Conservation (phyloP, 2,329 filamentous ascomycete genomes). For the Ophiostoma sp. region DNA sequence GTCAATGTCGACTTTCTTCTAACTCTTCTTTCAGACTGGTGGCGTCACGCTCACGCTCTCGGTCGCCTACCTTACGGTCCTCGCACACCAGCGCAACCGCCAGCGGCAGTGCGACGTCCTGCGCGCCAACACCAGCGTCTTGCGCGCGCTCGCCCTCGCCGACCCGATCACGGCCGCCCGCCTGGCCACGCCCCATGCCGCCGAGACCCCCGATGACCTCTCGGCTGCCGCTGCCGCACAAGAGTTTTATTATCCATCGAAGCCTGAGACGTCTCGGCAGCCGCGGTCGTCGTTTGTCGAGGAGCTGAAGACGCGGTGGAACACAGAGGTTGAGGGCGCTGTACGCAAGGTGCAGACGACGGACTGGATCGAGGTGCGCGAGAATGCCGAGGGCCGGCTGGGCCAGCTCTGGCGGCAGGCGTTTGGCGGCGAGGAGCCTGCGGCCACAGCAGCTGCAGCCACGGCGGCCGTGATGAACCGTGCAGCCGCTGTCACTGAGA, state of each 20-base stretch:
- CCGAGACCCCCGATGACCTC: constrained; percentile 33
- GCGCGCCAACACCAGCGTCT: constrained; percentile 56
- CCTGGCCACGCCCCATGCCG: constrained; percentile 37
- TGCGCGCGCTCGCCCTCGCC: constrained; percentile 50
- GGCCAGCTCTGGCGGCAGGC: constrained; percentile 47
- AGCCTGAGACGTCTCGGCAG: constrained; percentile 46
- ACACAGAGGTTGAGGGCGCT: constrained; percentile 67
- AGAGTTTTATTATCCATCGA: constrained; percentile 25
- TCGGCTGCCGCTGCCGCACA: constrained; percentile 22
- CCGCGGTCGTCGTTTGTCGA: constrained; percentile 61
- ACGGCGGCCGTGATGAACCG: constrained; percentile 31
- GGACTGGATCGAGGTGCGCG: constrained; percentile 64
- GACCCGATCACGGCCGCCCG: constrained; percentile 43
- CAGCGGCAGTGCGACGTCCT: constrained; percentile 57
- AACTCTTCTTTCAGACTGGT: constrained; percentile 56
- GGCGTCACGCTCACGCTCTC: constrained; percentile 75
- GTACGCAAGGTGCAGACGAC: constrained; percentile 66
- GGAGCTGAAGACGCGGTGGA: constrained; percentile 75
- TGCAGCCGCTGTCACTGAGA: constrained; percentile 33
- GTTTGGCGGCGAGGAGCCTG: constrained; percentile 39
- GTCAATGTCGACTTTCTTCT: background rate
- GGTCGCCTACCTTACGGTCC: constrained; percentile 69
- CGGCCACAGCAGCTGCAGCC: constrained; percentile 38
- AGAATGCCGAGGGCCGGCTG: constrained; percentile 54
- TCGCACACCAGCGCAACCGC: constrained; percentile 69